Conservation (phyloP, 73 alveolate genomes). For the Paramecium pentaurelia region DNA sequence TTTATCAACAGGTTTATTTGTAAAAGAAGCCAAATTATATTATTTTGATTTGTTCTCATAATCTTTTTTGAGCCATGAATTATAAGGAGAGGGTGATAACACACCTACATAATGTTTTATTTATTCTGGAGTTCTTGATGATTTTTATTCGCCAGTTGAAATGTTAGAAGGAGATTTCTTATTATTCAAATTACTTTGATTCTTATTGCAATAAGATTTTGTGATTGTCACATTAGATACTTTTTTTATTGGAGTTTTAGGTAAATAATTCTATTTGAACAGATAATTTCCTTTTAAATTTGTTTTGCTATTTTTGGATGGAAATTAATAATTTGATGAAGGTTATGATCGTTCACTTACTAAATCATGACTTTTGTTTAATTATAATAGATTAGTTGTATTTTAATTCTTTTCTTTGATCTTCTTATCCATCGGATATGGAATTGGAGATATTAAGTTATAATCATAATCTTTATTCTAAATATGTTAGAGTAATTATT, state of each 20-base stretch:
- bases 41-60: neutral
- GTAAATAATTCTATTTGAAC: neutral
- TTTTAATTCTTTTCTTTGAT: neutral
- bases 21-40: neutral
- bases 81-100: neutral
- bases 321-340: neutral
- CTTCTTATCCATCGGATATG: neutral
- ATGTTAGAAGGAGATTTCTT: neutral
- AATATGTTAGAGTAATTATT: neutral
- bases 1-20: neutral
- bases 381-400: neutral
- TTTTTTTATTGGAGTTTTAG: neutral
- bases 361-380: neutral
- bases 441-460: neutral
- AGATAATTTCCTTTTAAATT: neutral
- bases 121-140: neutral
- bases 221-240: neutral
- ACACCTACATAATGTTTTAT: neutral
- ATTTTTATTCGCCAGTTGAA: neutral
- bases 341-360: neutral
- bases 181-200: neutral
- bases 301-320: neutral
- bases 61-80: neutral
- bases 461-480: neutral
- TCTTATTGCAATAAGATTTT: neutral